Conservation (phyloP, 2,329 filamentous ascomycete genomes). For the Aspergillus melleus region DNA sequence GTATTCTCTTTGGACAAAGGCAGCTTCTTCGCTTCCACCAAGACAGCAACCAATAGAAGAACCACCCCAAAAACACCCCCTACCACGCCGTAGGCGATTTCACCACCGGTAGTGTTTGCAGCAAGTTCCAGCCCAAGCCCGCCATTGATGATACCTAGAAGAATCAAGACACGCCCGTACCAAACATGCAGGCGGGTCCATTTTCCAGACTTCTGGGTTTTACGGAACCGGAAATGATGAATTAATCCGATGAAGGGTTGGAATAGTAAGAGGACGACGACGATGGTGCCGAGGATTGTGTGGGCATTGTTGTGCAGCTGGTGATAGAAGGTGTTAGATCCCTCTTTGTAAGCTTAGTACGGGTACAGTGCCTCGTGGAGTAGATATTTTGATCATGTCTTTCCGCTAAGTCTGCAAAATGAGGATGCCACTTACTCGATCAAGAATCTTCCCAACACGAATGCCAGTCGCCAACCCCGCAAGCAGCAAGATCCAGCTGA, state of each 20-base stretch:
- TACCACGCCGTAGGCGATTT: constrained; percentile 14
- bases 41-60: background rate
- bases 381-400: too few species aligned
- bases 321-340: background rate
- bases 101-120: constrained; percentile 25
- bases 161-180: constrained; percentile 48
- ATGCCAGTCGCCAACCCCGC: constrained; percentile 30
- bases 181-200: constrained; percentile 32
- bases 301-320: constrained; percentile 26
- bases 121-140: constrained; percentile 50
- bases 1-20: too few species aligned
- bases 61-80: constrained; percentile 9
- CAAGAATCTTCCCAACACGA: constrained; percentile 26
- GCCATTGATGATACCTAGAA: constrained; percentile 54
- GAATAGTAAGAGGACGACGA: constrained; percentile 28
- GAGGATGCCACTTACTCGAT: too few species aligned
- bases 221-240: constrained; percentile 29
- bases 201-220: constrained; percentile 4
- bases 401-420: too few species aligned
- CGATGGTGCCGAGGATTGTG: constrained; percentile 27
- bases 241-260: constrained; percentile 31
- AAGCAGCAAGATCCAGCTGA: constrained; percentile 29
- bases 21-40: too few species aligned
- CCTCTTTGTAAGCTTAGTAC: too few species aligned
- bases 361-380: too few species aligned